These are phyloP conservation scores for Plantago major DNA, from an alignment of 257 asterid genomes.

Conservation along the genomic window DNA sequence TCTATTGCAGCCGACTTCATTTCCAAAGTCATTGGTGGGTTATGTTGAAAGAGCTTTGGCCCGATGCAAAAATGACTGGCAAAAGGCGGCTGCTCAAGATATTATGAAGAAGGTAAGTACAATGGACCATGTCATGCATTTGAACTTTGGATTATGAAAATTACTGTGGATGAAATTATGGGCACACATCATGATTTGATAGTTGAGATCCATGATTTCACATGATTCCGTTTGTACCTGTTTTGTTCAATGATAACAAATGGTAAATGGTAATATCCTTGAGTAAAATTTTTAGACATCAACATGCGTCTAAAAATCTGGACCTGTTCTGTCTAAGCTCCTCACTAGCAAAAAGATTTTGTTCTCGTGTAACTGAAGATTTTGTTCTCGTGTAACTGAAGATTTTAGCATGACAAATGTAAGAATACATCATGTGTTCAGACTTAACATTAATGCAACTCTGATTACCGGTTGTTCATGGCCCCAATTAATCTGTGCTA, in stretches of 20 bases:
- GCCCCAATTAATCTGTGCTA: background rate
- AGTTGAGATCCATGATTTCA: constrained; percentile 11
- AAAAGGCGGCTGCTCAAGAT: constrained; percentile 76
- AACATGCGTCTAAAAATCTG: no score
- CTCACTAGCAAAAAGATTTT: background rate
- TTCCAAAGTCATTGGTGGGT: constrained; percentile 90
- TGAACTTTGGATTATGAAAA: background rate
- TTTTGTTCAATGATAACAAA: constrained; percentile 8
- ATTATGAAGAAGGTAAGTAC: constrained; percentile 83
- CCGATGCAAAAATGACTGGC: constrained; percentile 86
- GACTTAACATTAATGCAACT: background rate
- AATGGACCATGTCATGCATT: background rate
- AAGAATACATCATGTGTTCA: background rate
- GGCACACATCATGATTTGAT: constrained; percentile 17
- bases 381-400: background rate
- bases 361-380: background rate
- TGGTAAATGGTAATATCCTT: constrained; percentile 9
- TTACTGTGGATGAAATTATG: background rate
- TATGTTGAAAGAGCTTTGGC: constrained; percentile 98
- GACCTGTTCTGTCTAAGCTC: no score
- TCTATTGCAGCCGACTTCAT: constrained; percentile 66
- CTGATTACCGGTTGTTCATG: background rate
- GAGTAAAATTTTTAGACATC: no score
- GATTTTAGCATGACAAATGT: background rate
- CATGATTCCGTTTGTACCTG: constrained; percentile 2